These are phyloP conservation scores for Geranium incanum DNA, from an alignment of 441 rosid genomes.

Conservation along the genomic window DNA sequence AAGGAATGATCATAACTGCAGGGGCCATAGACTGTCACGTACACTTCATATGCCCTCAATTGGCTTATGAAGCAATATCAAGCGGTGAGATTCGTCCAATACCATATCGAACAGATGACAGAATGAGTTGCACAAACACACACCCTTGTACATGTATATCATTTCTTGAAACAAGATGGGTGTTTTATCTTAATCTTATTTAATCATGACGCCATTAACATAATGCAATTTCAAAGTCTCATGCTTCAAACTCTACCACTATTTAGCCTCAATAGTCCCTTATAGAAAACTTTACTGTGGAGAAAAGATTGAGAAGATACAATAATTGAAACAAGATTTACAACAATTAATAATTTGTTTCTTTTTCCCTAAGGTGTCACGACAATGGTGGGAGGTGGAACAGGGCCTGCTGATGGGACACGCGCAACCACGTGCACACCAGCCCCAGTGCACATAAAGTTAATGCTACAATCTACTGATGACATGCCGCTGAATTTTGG, in stretches of 20 bases:
- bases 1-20: slow-evolving; percentile 83
- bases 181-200: not conserved
- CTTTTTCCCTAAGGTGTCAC: slow-evolving; percentile 49
- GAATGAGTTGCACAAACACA: not conserved
- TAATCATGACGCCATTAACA: not conserved
- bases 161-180: not conserved
- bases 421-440: slow-evolving; percentile 97
- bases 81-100: slow-evolving; percentile 55
- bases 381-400: slow-evolving; percentile 90
- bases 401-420: slow-evolving; percentile 92
- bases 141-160: not conserved
- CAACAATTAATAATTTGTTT: not conserved
- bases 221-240: not conserved
- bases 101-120: not conserved
- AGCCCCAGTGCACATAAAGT: slow-evolving; percentile 66
- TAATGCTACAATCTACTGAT: slow-evolving; percentile 95
- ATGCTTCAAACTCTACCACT: not conserved
- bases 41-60: slow-evolving; percentile 93
- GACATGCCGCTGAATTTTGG: slow-evolving; percentile 87
- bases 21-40: slow-evolving; percentile 94
- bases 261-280: not conserved
- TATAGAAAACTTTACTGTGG: not conserved
- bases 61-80: slow-evolving; percentile 79
- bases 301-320: not conserved
- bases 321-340: slow-evolving; percentile 8